phyloP scores from a whole-genome alignment of 768 basidiomycete species.

The Amanita polypyramis region DNA sequence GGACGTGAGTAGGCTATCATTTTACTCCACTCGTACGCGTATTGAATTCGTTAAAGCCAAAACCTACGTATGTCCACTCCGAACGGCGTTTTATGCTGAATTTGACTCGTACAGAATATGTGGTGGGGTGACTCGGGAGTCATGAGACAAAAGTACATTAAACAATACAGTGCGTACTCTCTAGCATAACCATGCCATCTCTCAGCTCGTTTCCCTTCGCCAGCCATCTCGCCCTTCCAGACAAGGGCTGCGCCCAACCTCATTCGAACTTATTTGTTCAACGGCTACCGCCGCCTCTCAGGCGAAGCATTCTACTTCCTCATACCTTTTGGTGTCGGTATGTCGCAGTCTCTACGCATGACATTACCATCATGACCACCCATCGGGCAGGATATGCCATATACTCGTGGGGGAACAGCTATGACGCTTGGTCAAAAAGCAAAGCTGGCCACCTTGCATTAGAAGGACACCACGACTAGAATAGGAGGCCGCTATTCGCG shows the following conservation, averaged over 20 bases:
- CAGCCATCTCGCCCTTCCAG: conserved; percentile 80
- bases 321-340: conserved; percentile 70
- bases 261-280: conserved; percentile 72
- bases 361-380: background rate
- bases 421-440: conserved; percentile 59
- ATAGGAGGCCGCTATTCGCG: background rate
- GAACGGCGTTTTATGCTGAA: background rate
- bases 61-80: conserved; percentile 45
- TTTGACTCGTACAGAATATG: conserved; percentile 39
- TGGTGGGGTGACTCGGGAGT: conserved; percentile 85
- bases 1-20: conserved; percentile 44
- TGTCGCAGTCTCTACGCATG: conserved; percentile 1
- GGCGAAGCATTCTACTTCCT: conserved; percentile 70
- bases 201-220: conserved; percentile 1
- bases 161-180: conserved; percentile 63
- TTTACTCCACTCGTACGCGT: background rate
- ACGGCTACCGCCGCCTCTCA: conserved; percentile 71
- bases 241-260: conserved; percentile 63
- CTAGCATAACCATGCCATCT: background rate
- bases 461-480: conserved; percentile 26
- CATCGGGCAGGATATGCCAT: conserved; percentile 52
- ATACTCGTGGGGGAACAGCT: conserved; percentile 71
- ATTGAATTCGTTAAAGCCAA: conserved; percentile 39
- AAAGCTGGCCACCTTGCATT: conserved; percentile 68
- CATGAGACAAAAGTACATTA: conserved; percentile 62